Percentiles rank a stretch among this genome's conserved stretches.
phyloP scores from a whole-genome alignment of 306 rosid genomes.

The Dalbergia cultrata region DNA sequence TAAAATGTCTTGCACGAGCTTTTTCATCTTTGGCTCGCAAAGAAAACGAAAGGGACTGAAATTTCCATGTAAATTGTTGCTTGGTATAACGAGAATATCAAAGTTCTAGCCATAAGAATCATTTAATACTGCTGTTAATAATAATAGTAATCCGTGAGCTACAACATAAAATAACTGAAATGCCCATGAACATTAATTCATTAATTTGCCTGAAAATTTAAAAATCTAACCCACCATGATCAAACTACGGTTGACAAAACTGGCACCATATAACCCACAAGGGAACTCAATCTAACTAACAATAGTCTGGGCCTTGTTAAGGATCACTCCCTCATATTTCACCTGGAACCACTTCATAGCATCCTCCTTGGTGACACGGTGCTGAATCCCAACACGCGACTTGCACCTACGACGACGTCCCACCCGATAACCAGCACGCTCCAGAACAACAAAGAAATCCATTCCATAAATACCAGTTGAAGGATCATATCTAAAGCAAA shows the following conservation, averaged over 20 bases:
- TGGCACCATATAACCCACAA: conserved; percentile 15
- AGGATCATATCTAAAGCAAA: conserved; percentile 74
- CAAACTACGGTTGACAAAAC: conserved; percentile 47
- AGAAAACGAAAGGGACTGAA: not conserved
- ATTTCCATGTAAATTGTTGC: not conserved
- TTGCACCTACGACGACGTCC: conserved; percentile 90
- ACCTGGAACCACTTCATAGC: conserved; percentile 97
- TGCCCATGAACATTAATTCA: not conserved
- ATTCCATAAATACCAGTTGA: conserved; percentile 91
- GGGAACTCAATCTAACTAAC: conserved; percentile 44
- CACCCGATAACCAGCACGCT: conserved; percentile 87
- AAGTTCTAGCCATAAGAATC: not conserved
- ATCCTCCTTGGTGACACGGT: conserved; percentile 87
- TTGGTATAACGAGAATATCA: not conserved
- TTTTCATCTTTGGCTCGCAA: not conserved
- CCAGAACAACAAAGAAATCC: conserved; percentile 84
- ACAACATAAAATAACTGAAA: conserved; percentile 23
- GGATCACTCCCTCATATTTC: conserved; percentile 90
- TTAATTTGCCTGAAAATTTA: conserved; percentile 24
- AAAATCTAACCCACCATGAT: conserved; percentile 35
- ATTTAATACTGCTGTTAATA: not conserved
- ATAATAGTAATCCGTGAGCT: not conserved
- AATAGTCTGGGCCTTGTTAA: conserved; percentile 77
- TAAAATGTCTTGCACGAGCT: not conserved
- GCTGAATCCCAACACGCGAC: conserved; percentile 83